Percentiles rank a stretch among this genome's conserved stretches.
Conservation (phyloP, 495 filamentous ascomycete genomes). For the Aspergillus nidulans region DNA sequence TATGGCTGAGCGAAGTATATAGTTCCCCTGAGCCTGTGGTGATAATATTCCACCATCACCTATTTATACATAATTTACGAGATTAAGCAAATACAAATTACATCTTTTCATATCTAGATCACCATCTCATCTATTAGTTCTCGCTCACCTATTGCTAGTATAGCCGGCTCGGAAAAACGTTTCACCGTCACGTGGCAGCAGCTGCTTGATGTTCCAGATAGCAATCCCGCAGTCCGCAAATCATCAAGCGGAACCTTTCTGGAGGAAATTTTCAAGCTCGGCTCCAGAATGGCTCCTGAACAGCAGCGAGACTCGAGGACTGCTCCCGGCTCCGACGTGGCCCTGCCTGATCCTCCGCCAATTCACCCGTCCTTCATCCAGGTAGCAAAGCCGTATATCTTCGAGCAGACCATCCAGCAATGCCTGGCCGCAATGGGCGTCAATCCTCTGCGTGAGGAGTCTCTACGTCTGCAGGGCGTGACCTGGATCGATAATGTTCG, state of each 20-base stretch:
- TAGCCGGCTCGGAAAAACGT: neutral
- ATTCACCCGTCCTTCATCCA: constrained; percentile 71
- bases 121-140: too few species aligned
- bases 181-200: constrained; percentile 8
- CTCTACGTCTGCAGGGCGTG: constrained; percentile 67
- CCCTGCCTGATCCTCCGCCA: constrained; percentile 31
- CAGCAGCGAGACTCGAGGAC: constrained; percentile 17
- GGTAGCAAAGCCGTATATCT: constrained; percentile 64
- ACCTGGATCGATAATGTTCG: constrained; percentile 78
- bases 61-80: too few species aligned
- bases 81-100: too few species aligned
- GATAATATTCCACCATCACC: neutral
- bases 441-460: constrained; percentile 62
- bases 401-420: constrained; percentile 56
- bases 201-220: constrained; percentile 3
- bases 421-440: constrained; percentile 52
- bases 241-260: constrained; percentile 3
- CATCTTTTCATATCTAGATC: too few species aligned
- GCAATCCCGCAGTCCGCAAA: neutral
- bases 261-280: neutral
- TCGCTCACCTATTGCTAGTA: too few species aligned
- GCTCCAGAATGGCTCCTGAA: constrained; percentile 22
- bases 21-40: neutral
- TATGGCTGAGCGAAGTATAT: constrained; percentile 43
- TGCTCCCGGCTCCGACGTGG: constrained; percentile 11